Evolutionary conservation across 441 rosid genomes (phyloP), one percentile per base, ranked within the genome.

Genomic region (Gossypium gossypioides): DNA sequence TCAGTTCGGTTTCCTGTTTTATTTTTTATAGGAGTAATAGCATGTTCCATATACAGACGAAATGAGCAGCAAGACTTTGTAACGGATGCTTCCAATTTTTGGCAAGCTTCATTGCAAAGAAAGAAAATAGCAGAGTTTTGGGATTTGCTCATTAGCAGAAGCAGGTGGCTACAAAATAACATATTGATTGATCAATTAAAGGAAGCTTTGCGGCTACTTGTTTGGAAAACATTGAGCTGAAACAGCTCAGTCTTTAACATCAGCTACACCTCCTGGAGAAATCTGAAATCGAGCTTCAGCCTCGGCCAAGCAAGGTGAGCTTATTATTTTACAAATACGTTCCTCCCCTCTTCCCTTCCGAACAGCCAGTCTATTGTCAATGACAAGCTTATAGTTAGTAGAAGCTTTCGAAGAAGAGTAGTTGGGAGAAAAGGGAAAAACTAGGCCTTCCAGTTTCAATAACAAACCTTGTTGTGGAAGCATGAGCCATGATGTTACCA

Each of bases 311-410:
- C 97, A 94, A 68, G 97, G 99, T 8, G 99, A 94, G 76, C 99
- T 92, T 80, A 94, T 91, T 69, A 94, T 96, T 83, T 94, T 94
- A 81, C 99, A 94, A 64, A 94, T 90, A 34, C 99, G 90, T 75
- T 94, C 99, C 80, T 94, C 99, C 34, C 86, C 97, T 85, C 99
- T 91, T 69, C 99, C 99, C 83, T 92, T 94, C 73, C 97, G 85
- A 7, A 94, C 74, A 50, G 99, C 94, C 73, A 94, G 83, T 84
- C 99, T 94, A 75, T 29, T 44, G 57, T 22, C 34, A 65, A 12
- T 2, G 25, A 21, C 2, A n/a, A 42, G 44, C 7, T 2, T 50
- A 69, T 8, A 29, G 2, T 70, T 32, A 75, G 21, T 22, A 24
- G 7, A 2, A 34, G 12, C 8, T 46, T 66, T 42, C n/a, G 15